Conservation (phyloP, 1,284 basidiomycete species). For the Polyporus tsugae region DNA sequence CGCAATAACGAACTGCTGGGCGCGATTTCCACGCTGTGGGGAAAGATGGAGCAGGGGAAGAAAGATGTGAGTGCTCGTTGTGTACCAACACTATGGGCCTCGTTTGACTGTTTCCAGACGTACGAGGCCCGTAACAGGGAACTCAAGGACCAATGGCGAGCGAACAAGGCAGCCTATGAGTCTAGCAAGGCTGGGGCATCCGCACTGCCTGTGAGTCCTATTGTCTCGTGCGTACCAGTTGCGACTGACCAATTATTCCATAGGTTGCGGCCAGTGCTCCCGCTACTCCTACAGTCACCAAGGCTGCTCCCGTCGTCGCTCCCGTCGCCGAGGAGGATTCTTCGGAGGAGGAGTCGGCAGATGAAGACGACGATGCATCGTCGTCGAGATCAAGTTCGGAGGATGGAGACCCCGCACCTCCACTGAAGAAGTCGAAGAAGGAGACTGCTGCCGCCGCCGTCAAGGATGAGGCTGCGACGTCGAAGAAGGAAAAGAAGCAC, state of each 20-base stretch:
- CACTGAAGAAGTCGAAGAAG: constrained; percentile 35
- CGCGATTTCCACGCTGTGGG: constrained; percentile 82
- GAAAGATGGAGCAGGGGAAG: constrained; percentile 67
- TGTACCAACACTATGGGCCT: not conserved
- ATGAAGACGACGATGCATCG: constrained; percentile 18
- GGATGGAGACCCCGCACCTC: constrained; percentile 30
- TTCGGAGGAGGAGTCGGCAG: constrained; percentile 1
- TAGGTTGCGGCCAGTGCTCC: not conserved
- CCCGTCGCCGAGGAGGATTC: constrained; percentile 26
- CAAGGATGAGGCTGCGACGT: constrained; percentile 21
- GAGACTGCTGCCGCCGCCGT: constrained; percentile 25
- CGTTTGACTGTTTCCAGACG: constrained; percentile 35
- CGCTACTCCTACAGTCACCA: not conserved
- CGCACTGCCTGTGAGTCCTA: constrained; percentile 23
- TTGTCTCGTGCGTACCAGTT: no score
- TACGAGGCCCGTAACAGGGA: constrained; percentile 47
- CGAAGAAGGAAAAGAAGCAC: constrained; percentile 41
- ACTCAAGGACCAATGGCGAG: constrained; percentile 47
- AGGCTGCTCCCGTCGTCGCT: constrained; percentile 28
- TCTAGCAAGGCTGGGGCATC: constrained; percentile 26
- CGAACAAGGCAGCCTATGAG: constrained; percentile 44
- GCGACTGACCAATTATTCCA: not conserved
- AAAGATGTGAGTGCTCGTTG: constrained; percentile 67
- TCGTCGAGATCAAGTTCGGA: constrained; percentile 32
- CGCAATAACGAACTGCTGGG: constrained; percentile 78